Evolutionary conservation across 176 grass and related monocot genomes (phyloP), one percentile per base, ranked within the genome.

Genomic region (Poa pratensis): DNA sequence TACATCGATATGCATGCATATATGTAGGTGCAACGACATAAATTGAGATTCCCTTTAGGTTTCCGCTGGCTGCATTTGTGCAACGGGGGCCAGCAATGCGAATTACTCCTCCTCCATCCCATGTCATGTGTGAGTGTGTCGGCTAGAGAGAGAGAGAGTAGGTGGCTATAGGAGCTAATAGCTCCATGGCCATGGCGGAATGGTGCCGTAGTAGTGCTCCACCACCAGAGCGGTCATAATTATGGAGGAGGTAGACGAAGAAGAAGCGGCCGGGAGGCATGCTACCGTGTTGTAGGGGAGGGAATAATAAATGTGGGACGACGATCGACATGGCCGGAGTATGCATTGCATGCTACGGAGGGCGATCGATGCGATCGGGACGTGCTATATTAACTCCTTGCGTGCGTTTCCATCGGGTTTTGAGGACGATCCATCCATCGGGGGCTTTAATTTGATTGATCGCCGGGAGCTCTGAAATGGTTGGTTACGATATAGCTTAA

Each of bases 11-110:
- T 88, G 77, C 50, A 88, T 88, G 84, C 84, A 92, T 81, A 82
- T 85, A 85, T 85, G 86, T 92, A 86, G 82, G 90, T 91, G 87
- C 83, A 75, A 90, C 69, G 86, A 28, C 75, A 82, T 95, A 92
- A 95, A 92, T 95, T 95, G 89, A 94, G 90, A 87, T 88, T 76
- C 85, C 80, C 83, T 60, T 15, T 30, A 11, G 72, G 75, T 82
- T 87, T 81, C 18, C 67, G 18, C 53, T 69, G 26, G 52, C 69
- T 89, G 83, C 80, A 50, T 87, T 37, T 87, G 72, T 61, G 79
- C 84, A 88, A 88, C 24, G 7, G 64, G 50, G 52, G 26, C 81
- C 76, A 88, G 86, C 80, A 90, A 84, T 54, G 53, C 48, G 80
- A 80, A 84, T 81, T 79, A 45, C 69, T 73, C 42, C 69, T 39